Evolutionary conservation across 352 stramenopile species (phyloP).

Genomic region (Pythium pectinolyticum): DNA sequence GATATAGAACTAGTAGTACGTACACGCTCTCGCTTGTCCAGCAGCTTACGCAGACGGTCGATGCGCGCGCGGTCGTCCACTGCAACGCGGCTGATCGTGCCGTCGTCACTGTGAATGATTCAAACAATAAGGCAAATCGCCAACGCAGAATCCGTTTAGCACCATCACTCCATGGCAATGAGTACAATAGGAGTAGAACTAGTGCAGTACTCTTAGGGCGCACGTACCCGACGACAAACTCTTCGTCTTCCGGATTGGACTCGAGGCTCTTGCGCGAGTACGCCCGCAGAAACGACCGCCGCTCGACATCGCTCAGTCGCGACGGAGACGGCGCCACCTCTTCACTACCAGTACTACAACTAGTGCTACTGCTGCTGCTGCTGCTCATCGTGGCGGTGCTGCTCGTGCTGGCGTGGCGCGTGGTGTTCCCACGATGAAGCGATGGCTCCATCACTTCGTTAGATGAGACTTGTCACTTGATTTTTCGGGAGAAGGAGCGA

Average conservation of each 20-base stretch:
- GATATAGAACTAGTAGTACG: slow-evolving; percentile 4
- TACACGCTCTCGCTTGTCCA: slow-evolving; percentile 55
- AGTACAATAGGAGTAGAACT: not conserved
- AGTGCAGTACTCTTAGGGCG: not conserved
- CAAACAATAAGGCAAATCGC: not conserved
- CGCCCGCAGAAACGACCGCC: slow-evolving; percentile 30
- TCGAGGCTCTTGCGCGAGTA: slow-evolving; percentile 38
- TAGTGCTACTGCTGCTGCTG: slow-evolving; percentile 26
- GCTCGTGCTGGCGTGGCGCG: slow-evolving; percentile 4
- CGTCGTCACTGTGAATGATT: slow-evolving; percentile 69
- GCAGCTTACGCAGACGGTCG: slow-evolving; percentile 40
- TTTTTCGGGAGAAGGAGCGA: not conserved
- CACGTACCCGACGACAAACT: slow-evolving; percentile 65
- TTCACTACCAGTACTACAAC: not conserved
- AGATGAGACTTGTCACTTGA: not conserved
- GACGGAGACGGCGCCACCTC: slow-evolving; percentile 9
- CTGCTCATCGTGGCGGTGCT: too few species aligned
- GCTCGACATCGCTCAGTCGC: slow-evolving; percentile 27
- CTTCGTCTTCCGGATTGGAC: slow-evolving; percentile 47
- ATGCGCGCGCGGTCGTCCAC: slow-evolving; percentile 57
- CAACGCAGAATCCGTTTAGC: not conserved
- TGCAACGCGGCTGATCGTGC: slow-evolving; percentile 39
- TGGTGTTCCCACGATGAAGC: not conserved
- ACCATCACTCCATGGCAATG: not conserved
- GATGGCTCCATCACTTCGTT: slow-evolving; percentile 16